Evolutionary conservation across 2,329 filamentous ascomycete species (phyloP), one percentile per base, ranked within the genome.

Genomic region (Rhinocladiella mackenziei): DNA sequence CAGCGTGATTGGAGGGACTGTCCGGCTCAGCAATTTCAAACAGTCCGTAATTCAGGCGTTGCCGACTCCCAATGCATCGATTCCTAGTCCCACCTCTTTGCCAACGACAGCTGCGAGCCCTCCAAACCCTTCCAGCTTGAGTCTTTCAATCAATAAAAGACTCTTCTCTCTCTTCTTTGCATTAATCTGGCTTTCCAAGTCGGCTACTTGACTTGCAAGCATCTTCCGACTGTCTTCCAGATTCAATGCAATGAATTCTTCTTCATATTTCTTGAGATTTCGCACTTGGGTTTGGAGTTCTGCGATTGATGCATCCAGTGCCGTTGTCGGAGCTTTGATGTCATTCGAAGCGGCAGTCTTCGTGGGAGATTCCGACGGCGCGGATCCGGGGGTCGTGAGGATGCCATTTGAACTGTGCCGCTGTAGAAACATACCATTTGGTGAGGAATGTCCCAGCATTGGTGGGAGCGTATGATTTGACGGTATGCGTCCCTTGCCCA

Each of bases 61-160:
- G 10, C 29, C 22, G 14, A 20, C 10, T 9, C 20, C 29, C 3
- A 22, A 19, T 17, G 25, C 22, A 35, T 52, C 45, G 18, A 30
- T 30, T 15, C 47, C 44, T 22, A 56, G 22, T 18, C 50, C 55
- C 3, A 56, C 55, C 31, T 57, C 55, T 34, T 48, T 54, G n/a
- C 51, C 51, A 2, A 57, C 55, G 8, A 43, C 39, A 5, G 47
- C 53, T 4, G 55, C 53, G 13, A 57, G 46, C 8, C 42, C 40
- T 23, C 41, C 53, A 45, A 56, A 57, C n/a, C 55, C 55, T 49
- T 57, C 53, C 20, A 31, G 43, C 34, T 51, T 51, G 23, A 57
- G 32, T 14, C 55, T 44, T 29, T 57, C 53, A 22, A 56, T 51
- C 39, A 57, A 39, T 3, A 54, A 28, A 7, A 52, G 36, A 22